Evolutionary conservation across 1,284 basidiomycete species (phyloP), one percentile per base, ranked within the genome.

Genomic region (Chalciporus sp.): DNA sequence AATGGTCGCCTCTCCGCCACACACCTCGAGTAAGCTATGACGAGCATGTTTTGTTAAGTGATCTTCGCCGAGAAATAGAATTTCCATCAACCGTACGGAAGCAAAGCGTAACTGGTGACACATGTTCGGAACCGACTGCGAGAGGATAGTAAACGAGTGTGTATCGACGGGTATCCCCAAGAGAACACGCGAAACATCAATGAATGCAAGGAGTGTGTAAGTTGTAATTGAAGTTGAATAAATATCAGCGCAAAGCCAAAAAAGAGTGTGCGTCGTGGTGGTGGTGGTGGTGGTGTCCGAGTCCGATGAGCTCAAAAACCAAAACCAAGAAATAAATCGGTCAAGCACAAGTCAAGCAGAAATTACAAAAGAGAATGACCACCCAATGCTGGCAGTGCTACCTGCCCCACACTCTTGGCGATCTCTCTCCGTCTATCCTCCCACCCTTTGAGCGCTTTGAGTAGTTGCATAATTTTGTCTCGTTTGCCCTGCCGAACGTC

Each of bases 401-500:
- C 72, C 55, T 77, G 77, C 14, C 79, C 79, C 47, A 87, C 76
- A 44, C 78, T 81, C 53, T 74, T 76, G 46, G 79, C 76, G 41
- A 88, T 74, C 17, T 76, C 77, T 56, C 68, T 76, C 42, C 85
- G 72, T 72, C 85, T 88, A 39, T 92, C 88, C 68, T 92, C 88
- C 90, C 90, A 92, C 0, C 71, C 69, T 70, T 83, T 86, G 61
- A 95, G 72, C 50, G 90, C 88, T 60, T 81, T 84, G 61, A 96
- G 70, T 26, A 96, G 74, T 67, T 92, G 85, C 8, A 87, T 64
- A 59, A 95, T 83, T 74, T 91, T 93, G 42, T 88, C 86, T 41
- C 82, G 76, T 68, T 89, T 90, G 39, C 90, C 92, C 57, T 83
- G 82, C 50, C 90, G 78, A 42, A 97, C 79, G 70, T 96, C 94